A percentile compares a stretch with the other conserved stretches of the same genome.
Conservation (phyloP, 805 yeast species). For the Myxozyma melibiosi region DNA sequence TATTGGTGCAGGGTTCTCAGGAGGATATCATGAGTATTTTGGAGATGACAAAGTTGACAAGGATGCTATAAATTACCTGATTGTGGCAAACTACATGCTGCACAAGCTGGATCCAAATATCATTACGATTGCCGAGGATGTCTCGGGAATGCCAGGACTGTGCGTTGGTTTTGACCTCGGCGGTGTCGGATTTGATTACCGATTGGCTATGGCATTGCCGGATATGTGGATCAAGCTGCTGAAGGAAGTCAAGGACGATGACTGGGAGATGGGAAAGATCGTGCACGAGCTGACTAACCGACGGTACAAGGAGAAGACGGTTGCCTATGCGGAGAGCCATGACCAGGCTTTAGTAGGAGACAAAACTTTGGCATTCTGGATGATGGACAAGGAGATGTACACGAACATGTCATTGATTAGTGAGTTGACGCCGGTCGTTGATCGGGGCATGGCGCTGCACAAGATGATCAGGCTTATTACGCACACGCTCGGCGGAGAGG, state of each 20-base stretch:
- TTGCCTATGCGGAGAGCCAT: conserved; percentile 91
- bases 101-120: conserved; percentile 56
- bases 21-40: conserved; percentile 89
- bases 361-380: conserved; percentile 94
- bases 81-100: conserved; percentile 85
- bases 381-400: conserved; percentile 97
- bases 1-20: conserved; percentile 81
- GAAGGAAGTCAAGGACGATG: conserved; percentile 81
- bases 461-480: conserved; percentile 87
- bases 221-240: conserved; percentile 98
- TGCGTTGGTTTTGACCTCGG: conserved; percentile 74
- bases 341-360: conserved; percentile 98
- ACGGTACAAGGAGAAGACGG: conserved; percentile 83
- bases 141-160: conserved; percentile 94
- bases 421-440: conserved; percentile 73
- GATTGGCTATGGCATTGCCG: conserved; percentile 95
- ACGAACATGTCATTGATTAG: conserved; percentile 85
- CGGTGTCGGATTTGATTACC: conserved; percentile 91
- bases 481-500: conserved; percentile 94
- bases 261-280: conserved; percentile 86
- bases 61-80: conserved; percentile 83
- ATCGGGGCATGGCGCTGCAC: conserved; percentile 88
- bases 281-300: conserved; percentile 83
- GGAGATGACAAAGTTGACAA: conserved; percentile 72
- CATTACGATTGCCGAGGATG: conserved; percentile 92